A percentile compares a stretch with the other conserved stretches of the same genome.
phyloP scores from a whole-genome alignment of 2,329 filamentous ascomycete genomes.

The Botrytis elliptica region DNA sequence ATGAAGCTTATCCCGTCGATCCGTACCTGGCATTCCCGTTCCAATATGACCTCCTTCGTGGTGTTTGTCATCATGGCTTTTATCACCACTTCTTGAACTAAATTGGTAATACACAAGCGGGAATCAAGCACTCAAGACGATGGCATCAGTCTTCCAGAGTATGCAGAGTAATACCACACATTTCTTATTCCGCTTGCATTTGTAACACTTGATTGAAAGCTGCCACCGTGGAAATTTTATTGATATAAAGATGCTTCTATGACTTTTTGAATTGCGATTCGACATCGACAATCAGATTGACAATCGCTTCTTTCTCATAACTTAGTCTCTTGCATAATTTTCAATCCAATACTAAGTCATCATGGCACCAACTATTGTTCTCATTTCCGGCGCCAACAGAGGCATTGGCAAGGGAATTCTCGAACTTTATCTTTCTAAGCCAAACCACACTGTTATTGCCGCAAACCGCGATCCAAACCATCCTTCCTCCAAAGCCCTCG shows the following conservation, averaged over 20 bases:
- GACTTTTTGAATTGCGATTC: neutral
- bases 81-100: too few relatives aligned
- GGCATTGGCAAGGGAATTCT: constrained; percentile 40
- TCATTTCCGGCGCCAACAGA: constrained; percentile 29
- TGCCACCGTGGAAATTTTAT: too few relatives aligned
- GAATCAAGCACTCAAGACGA: neutral
- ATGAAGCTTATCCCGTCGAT: neutral
- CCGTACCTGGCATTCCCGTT: neutral
- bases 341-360: neutral
- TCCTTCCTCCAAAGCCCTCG: constrained; percentile 36
- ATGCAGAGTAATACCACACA: neutral
- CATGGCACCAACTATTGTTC: neutral
- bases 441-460: constrained; percentile 43
- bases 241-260: neutral
- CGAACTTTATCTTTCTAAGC: constrained; percentile 38
- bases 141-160: neutral
- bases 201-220: neutral
- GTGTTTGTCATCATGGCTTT: too few relatives aligned
- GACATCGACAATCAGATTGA: neutral
- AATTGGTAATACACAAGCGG: neutral
- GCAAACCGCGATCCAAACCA: constrained; percentile 39
- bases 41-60: neutral
- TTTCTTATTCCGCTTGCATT: neutral
- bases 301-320: neutral
- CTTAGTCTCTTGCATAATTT: too few relatives aligned